Evolutionary conservation across 352 stramenopile genomes (phyloP), one percentile per base, ranked within the genome.

Genomic region (Hyaloperonospora brassicae): DNA sequence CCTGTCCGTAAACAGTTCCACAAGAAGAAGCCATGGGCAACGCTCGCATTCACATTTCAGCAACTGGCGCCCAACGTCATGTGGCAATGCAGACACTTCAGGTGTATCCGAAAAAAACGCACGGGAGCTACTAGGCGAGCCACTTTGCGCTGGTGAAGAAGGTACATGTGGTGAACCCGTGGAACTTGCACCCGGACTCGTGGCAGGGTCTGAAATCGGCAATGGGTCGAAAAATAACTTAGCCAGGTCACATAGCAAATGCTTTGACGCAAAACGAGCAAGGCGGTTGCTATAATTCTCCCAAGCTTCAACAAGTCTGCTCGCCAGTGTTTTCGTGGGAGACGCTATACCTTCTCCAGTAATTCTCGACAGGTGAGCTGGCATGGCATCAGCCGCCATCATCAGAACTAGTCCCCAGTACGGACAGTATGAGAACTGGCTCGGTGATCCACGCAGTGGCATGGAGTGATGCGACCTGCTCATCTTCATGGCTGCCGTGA

Each of bases 331-430:
- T n/a, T 64, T 34, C 5, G 55, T 50, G 9, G 59, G 66, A 7
- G 64, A 48, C 51, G 41, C 49, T 9, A 61, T 61, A 22, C 77
- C 70, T 47, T 78, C 51, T 39, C 40, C 59, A 8, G 72, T 67
- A 39, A 89, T 68, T 47, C 84, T 87, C 1, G 53, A 64, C 9
- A 88, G 43, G 21, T 91, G 75, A n/a, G 55, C 55, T 14, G 76
- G 69, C 79, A 91, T 88, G 22, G 49, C 61, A 23, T 59, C 73
- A 2, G 63, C 57, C 12, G 54, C 62, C 55, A 86, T 70, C 44
- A 73, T 72, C 25, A 89, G 24, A 35, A 87, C 58, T 40, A 91
- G 57, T 9, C 65, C 76, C 76, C 81, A 88, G 47, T 89, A 89
- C 39, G 81, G 78, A 51, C 81, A 91, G 47, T 84, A 86, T 1